These are phyloP conservation scores for Fusarium cicatricum DNA, from an alignment of 2,329 filamentous ascomycete species.

Conservation along the genomic window DNA sequence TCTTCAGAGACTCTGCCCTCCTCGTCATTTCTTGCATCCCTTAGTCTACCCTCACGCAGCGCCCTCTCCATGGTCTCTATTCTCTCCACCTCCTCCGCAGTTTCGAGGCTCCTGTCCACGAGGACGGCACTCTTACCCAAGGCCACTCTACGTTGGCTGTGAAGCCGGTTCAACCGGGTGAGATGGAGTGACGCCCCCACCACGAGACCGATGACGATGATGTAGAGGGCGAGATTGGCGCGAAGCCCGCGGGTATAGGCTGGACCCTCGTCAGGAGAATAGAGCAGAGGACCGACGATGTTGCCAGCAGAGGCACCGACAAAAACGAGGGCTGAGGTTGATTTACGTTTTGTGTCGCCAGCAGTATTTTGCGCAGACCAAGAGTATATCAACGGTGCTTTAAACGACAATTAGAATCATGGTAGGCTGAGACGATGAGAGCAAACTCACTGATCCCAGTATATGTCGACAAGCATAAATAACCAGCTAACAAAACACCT, in stretches of 20 bases:
- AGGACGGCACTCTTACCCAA: constrained; percentile 67
- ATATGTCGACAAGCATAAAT: constrained; percentile 67
- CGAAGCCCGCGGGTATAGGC: constrained; percentile 60
- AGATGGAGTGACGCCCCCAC: constrained; percentile 55
- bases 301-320: constrained; percentile 73
- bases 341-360: constrained; percentile 75
- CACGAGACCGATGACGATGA: constrained; percentile 63
- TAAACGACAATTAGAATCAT: constrained; percentile 36
- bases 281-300: constrained; percentile 71
- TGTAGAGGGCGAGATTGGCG: constrained; percentile 68
- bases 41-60: constrained; percentile 16
- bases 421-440: constrained; percentile 35
- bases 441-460: constrained; percentile 49
- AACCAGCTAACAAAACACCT: constrained; percentile 61
- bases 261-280: constrained; percentile 60
- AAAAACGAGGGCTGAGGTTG: constrained; percentile 70
- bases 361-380: constrained; percentile 71
- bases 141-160: constrained; percentile 61
- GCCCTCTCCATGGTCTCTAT: constrained; percentile 44
- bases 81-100: constrained; percentile 52
- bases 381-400: constrained; percentile 65
- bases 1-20: constrained; percentile 12
- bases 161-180: constrained; percentile 61
- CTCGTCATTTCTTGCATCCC: constrained; percentile 11
- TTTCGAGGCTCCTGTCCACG: constrained; percentile 67